These are phyloP conservation scores for Passiflora organensis DNA, from an alignment of 345 rosid species.

Conservation along the genomic window DNA sequence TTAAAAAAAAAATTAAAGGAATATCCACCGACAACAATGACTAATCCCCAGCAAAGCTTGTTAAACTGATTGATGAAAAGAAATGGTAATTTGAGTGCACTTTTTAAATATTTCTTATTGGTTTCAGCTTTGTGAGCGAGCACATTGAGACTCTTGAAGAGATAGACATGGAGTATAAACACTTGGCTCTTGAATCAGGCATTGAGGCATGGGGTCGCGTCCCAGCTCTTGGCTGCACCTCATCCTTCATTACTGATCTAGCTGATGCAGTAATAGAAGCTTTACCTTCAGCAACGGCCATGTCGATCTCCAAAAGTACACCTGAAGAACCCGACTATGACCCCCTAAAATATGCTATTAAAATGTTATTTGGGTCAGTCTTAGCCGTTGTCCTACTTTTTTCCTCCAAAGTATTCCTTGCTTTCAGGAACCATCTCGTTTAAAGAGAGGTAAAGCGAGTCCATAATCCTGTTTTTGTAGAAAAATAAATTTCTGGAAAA, in stretches of 20 bases:
- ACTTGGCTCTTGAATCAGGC: no score
- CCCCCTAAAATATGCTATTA: constrained; percentile 40
- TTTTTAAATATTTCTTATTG: no score
- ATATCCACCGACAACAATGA: no score
- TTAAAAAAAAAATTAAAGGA: no score
- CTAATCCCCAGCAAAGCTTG: no score
- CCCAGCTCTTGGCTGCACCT: neutral
- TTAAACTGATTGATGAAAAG: no score
- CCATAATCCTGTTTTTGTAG: no score
- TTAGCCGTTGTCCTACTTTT: constrained; percentile 63
- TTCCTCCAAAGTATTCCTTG: constrained; percentile 48
- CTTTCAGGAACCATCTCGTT: constrained; percentile 55
- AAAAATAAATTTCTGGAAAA: no score
- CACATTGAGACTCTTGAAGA: constrained; percentile 37
- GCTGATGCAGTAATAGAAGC: constrained; percentile 91
- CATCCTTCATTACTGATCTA: constrained; percentile 82
- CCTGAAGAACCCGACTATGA: constrained; percentile 47
- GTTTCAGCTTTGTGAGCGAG: no score
- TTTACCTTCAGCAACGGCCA: constrained; percentile 64
- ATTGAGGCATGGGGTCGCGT: no score
- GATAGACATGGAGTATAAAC: no score
- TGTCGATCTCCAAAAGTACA: constrained; percentile 28
- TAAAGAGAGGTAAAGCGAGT: neutral
- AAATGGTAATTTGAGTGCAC: no score
- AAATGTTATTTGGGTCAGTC: constrained; percentile 71